Evolutionary conservation across 768 basidiomycete genomes (phyloP).

Genomic region (Exidia glandulosa): DNA sequence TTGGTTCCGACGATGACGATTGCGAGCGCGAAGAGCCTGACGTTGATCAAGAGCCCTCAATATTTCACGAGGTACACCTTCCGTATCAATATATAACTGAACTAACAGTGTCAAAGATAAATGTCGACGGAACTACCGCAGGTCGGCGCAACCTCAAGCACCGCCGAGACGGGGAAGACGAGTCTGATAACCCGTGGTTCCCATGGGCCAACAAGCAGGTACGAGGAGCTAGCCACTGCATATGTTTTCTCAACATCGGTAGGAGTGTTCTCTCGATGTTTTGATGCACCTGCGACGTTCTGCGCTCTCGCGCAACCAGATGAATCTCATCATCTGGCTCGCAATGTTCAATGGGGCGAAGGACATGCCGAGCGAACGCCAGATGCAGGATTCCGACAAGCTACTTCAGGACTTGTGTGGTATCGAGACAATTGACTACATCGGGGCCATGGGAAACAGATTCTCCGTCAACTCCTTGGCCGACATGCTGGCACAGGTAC

Average conservation of each 20-base stretch:
- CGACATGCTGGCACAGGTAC: slow-evolving; percentile 23
- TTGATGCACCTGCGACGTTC: background rate
- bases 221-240: background rate
- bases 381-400: slow-evolving; percentile 6
- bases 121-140: background rate
- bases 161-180: background rate
- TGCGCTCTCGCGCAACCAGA: background rate
- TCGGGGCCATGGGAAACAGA: slow-evolving; percentile 21
- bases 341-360: background rate
- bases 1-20: background rate
- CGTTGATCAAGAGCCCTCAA: background rate
- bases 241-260: background rate
- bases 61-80: background rate
- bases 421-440: slow-evolving; percentile 17
- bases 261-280: background rate
- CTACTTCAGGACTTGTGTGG: slow-evolving; percentile 19
- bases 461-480: slow-evolving; percentile 23
- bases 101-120: no score
- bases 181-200: background rate
- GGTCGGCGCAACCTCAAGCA: background rate
- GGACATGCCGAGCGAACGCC: background rate
- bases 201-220: background rate
- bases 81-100: background rate
- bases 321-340: background rate
- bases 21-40: background rate